Base-by-base conservation (phyloP, 202 grass and related monocot species). In the Thinopyrum obtusiflorum region DNA sequence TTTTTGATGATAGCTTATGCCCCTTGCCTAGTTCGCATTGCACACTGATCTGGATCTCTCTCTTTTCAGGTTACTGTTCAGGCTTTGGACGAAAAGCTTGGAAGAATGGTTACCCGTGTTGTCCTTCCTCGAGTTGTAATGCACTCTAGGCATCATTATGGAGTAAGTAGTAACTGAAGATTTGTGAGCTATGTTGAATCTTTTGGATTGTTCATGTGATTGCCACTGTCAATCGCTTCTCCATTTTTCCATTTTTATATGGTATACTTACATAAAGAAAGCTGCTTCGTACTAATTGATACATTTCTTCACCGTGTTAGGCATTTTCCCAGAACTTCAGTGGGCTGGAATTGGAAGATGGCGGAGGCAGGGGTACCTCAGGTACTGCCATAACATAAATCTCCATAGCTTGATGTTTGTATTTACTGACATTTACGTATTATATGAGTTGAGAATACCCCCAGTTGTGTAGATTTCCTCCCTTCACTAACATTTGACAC, bases 91-190 rank as follows among this genome's bases (percentile, higher is more conserved):
- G 91, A 99, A 89, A 99, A 96, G 80, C 93, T 99, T 75, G 97
- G 97, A 76, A 93, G 93, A 82, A 91, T 91, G 85, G 92, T 97
- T 80, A 99, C 93, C 8, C 93, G 91, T 75, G 88, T 99, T 64
- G 92, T 93, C 75, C 92, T 99, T 86, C 97, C 97, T 70, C 88
- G 92, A 61, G 97, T 99, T 88, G 90, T 99, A 78, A 99, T 99
- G 97, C 92, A 96, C 74, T 93, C 97, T 61, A 96, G 97, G 74
- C 90, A 99, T 91, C 97, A 99, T 78, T 99, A 99, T 85, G 93
- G 90, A 79, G 97, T 99, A 85, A 94, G 93, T 85, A 78, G 24
- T 72, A 77, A 85, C 28, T 80, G 74, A 62, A 83, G 73, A 85
- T 35, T 15, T 37, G 27, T 26, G 14, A 76, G 37, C 18, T 63